Percentiles rank a stretch among this genome's conserved stretches.
These are phyloP conservation scores for Aegilops speltoides DNA, from an alignment of 176 grass and related monocot genomes.

Conservation along the genomic window DNA sequence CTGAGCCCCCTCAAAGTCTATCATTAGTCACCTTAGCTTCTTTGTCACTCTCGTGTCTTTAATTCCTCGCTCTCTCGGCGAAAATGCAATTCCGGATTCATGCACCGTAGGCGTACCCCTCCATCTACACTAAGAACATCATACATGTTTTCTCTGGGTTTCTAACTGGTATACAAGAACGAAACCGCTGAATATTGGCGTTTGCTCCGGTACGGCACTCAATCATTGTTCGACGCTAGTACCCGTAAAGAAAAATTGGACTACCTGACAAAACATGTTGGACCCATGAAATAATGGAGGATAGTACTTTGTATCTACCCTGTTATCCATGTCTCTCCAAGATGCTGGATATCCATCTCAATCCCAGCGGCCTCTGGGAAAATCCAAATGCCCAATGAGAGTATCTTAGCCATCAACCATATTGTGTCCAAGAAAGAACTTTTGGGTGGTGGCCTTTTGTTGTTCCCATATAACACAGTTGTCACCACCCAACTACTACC, in stretches of 20 bases:
- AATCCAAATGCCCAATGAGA: conserved; percentile 32
- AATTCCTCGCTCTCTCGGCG: not conserved
- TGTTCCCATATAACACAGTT: conserved; percentile 29
- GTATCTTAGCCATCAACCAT: not conserved
- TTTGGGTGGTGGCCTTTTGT: conserved; percentile 27
- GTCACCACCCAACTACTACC: conserved; percentile 33
- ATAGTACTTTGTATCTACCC: not conserved
- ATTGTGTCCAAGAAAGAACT: conserved; percentile 35
- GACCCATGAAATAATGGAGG: not conserved
- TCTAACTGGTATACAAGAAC: not conserved
- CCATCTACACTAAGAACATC: not conserved
- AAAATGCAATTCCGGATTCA: not conserved
- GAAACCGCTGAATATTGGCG: not conserved
- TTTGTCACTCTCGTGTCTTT: not conserved
- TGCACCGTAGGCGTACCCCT: not conserved
- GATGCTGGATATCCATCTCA: conserved; percentile 27
- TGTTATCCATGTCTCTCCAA: conserved; percentile 31
- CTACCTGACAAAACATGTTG: not conserved
- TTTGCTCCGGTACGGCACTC: not conserved
- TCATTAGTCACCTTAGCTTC: conserved; percentile 2
- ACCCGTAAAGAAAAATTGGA: not conserved
- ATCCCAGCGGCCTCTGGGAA: conserved; percentile 2
- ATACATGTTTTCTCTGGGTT: not conserved
- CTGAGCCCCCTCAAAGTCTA: conserved; percentile 9
- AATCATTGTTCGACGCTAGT: not conserved